Conservation (phyloP, 75 land plant genomes). For the Selaginella tamariscina region DNA sequence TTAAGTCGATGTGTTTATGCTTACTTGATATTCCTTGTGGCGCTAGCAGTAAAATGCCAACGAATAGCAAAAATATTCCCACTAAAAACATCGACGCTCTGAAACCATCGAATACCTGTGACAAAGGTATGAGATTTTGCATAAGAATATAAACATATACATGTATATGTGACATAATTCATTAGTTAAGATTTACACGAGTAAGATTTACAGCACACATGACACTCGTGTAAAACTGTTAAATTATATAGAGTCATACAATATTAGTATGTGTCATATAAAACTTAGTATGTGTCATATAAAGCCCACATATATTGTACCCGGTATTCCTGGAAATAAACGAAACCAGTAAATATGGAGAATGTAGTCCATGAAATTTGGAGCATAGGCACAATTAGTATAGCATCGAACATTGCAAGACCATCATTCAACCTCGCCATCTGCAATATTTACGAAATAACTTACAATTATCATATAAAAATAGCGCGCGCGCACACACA, state of each 20-base stretch:
- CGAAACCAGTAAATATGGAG: slow-evolving; percentile 96
- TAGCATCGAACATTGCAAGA: slow-evolving; percentile 84
- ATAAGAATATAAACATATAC: background rate
- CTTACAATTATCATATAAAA: too few relatives aligned
- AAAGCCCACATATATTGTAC: slow-evolving; percentile 31
- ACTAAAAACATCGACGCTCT: slow-evolving; percentile 76
- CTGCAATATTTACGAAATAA: too few relatives aligned
- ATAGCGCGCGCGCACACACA: too few relatives aligned
- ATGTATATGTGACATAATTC: background rate
- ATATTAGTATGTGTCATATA: background rate
- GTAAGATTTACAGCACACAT: background rate
- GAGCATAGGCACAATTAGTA: slow-evolving; percentile 96
- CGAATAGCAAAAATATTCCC: slow-evolving; percentile 76
- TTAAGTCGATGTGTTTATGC: slow-evolving; percentile 2
- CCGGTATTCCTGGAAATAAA: slow-evolving; percentile 96
- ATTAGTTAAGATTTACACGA: background rate
- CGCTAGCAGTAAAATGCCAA: slow-evolving; percentile 91
- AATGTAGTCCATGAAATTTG: slow-evolving; percentile 99
- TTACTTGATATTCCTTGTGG: slow-evolving; percentile 87
- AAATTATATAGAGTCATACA: background rate
- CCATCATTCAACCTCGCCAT: slow-evolving; percentile 98
- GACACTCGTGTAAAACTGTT: background rate
- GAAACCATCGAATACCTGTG: slow-evolving; percentile 74
- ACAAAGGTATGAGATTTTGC: slow-evolving; percentile 3
- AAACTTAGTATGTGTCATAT: too few relatives aligned